phyloP scores from a whole-genome alignment of 1,284 basidiomycete species.

The Jaminaea rosea region DNA sequence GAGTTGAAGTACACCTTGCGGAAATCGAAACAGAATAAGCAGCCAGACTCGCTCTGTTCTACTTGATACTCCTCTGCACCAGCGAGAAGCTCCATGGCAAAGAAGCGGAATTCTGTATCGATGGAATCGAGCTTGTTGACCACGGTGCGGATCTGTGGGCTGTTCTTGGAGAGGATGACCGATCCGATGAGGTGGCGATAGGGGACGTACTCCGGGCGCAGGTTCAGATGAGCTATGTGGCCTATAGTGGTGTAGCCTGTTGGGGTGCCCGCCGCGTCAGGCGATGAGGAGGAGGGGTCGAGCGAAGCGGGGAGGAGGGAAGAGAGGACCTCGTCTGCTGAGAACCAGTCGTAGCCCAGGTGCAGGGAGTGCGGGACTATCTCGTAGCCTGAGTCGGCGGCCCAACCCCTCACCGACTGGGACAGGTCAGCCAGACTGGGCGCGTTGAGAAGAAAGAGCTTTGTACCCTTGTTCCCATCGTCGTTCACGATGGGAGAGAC shows the following conservation, averaged over 20 bases:
- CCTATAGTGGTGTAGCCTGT: conserved; percentile 80
- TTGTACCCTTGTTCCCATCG: neutral
- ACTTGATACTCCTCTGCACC: conserved; percentile 78
- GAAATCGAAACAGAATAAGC: conserved; percentile 87
- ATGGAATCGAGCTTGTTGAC: conserved; percentile 92
- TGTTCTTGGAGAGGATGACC: conserved; percentile 57
- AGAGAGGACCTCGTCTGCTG: conserved; percentile 70
- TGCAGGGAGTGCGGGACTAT: conserved; percentile 58
- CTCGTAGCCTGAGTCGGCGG: conserved; percentile 50
- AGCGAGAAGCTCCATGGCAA: conserved; percentile 93
- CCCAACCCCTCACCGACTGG: neutral
- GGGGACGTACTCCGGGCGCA: conserved; percentile 79
- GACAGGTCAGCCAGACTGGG: neutral
- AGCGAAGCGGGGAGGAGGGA: conserved; percentile 66
- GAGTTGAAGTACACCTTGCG: conserved; percentile 97
- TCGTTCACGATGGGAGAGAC: neutral
- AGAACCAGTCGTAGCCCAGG: conserved; percentile 77
- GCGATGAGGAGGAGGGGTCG: too few relatives aligned
- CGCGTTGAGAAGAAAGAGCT: neutral
- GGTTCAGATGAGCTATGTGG: conserved; percentile 83
- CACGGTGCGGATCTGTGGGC: conserved; percentile 68
- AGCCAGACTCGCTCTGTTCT: conserved; percentile 53
- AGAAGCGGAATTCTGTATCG: conserved; percentile 78
- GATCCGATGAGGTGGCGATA: conserved; percentile 85
- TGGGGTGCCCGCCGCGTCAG: conserved; percentile 66